These are phyloP conservation scores for Marchantia paleacea DNA, from an alignment of 225 moss, liverwort and hornwort genomes.

Conservation along the genomic window DNA sequence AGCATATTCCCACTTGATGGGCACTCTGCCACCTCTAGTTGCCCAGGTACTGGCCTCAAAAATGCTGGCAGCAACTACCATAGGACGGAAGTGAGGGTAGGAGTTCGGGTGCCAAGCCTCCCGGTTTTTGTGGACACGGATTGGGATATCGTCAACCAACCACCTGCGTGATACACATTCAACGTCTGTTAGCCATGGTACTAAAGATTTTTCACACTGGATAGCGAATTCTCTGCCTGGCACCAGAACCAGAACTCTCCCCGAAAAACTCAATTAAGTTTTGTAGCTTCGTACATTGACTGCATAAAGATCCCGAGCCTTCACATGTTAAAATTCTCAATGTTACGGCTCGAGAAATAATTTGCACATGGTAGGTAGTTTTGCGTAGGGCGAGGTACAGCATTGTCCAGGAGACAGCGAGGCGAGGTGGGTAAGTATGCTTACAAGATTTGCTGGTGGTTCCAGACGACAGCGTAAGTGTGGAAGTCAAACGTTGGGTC, in stretches of 20 bases:
- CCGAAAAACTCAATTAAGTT: no score
- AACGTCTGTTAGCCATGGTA: no score
- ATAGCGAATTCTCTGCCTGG: no score
- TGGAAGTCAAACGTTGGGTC: background rate
- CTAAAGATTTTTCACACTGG: no score
- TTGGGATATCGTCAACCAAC: background rate
- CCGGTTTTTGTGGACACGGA: constrained; percentile 1
- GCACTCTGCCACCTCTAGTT: background rate
- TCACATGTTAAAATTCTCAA: no score
- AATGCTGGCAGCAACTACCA: constrained; percentile 1
- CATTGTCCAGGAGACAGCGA: no score
- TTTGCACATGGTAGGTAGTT: no score
- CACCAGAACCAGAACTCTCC: no score
- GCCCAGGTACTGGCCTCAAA: background rate
- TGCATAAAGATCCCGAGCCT: no score
- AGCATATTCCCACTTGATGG: background rate
- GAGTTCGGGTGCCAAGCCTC: background rate
- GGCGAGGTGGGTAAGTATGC: background rate
- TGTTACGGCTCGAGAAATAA: no score
- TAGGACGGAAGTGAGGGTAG: background rate
- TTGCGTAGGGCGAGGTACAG: no score
- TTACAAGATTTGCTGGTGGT: background rate
- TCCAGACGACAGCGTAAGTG: background rate
- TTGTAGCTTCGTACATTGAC: no score
- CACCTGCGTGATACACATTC: background rate